These are phyloP conservation scores for Hygrophoropsis aurantiaca DNA, from an alignment of 768 basidiomycete genomes.

Conservation along the genomic window DNA sequence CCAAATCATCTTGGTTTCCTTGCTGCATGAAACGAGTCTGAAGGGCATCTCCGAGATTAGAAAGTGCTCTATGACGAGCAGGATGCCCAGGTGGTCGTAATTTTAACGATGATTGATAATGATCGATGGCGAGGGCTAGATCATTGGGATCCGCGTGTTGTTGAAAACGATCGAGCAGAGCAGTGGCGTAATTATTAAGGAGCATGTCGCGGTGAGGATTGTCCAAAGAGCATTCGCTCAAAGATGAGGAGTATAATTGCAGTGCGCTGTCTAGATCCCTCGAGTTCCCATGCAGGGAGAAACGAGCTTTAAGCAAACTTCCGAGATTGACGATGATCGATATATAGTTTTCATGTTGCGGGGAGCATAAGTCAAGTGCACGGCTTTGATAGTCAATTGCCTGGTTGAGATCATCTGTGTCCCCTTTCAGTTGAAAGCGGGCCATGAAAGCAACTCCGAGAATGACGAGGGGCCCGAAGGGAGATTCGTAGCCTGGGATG, in stretches of 20 bases:
- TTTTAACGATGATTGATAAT: conserved; percentile 15
- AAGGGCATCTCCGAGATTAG: conserved; percentile 21
- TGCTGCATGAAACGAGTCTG: conserved; percentile 20
- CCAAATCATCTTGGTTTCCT: conserved; percentile 22
- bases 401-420: conserved; percentile 13
- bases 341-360: conserved; percentile 13
- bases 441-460: conserved; percentile 14
- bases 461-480: conserved; percentile 12
- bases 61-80: conserved; percentile 9
- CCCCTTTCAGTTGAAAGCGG: conserved; percentile 21
- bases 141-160: conserved; percentile 14
- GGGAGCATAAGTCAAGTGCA: conserved; percentile 10
- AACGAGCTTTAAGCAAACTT: conserved; percentile 18
- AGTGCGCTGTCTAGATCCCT: conserved; percentile 17
- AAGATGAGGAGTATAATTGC: conserved; percentile 8
- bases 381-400: conserved; percentile 14
- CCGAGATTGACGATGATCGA: conserved; percentile 16
- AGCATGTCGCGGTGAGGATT: conserved; percentile 16
- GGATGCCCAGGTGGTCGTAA: conserved; percentile 22
- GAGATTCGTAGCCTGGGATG: conserved; percentile 18
- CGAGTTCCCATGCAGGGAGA: conserved; percentile 14
- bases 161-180: conserved; percentile 16
- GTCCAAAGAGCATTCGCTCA: conserved; percentile 4
- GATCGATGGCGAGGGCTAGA: conserved; percentile 14
- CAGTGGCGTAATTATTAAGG: conserved; percentile 19